Evolutionary conservation across 352 stramenopile species (phyloP), one percentile per base, ranked within the genome.

Genomic region (Globisporangium acanthophoron): DNA sequence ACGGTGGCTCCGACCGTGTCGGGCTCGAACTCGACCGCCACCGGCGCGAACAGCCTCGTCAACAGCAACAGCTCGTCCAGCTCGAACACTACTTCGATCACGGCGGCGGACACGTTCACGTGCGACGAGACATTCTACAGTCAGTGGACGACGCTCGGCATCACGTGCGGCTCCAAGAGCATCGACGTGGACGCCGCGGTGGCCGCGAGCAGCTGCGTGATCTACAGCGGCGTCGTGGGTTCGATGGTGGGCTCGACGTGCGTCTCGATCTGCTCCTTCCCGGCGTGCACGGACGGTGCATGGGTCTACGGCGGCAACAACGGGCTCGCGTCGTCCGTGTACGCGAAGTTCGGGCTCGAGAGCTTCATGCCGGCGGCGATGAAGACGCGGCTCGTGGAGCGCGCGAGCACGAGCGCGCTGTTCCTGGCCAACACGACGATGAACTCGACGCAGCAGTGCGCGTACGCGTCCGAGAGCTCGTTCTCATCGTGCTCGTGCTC

Each of bases 81-180:
- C 59, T 51, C 21, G 31, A 70, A 61, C 56, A 57, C 15, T 50
- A 60, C 64, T 12, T 16, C 29, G 12, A 21, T 68, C 27, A 67
- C 63, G 9, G 44, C 65, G 1, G 67, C 61, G 18, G 73, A 82
- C 54, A 70, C 65, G 11, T 71, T 93, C 49, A 73, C 64, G 13
- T 94, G 85, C 40, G 85, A 94, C 62, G 82, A 74, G 53, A 80
- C 70, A 2, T 94, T 94, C 57, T 94, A 94, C 76, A 81, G 69
- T 41, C 58, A 80, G 61, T 94, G 85, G 85, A 56, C 84, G 54
- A 85, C 68, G 18, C 65, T 87, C 16, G 78, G 79, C 2, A 67
- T 94, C 52, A 90, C 61, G 29, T 94, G 85, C 56, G 73, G 70
- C 21, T 66, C 68, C 9, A 46, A 57, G 0, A 64, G 64, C 20